Evolutionary conservation across 1,284 basidiomycete species (phyloP).

Genomic region (Athelia sp.): DNA sequence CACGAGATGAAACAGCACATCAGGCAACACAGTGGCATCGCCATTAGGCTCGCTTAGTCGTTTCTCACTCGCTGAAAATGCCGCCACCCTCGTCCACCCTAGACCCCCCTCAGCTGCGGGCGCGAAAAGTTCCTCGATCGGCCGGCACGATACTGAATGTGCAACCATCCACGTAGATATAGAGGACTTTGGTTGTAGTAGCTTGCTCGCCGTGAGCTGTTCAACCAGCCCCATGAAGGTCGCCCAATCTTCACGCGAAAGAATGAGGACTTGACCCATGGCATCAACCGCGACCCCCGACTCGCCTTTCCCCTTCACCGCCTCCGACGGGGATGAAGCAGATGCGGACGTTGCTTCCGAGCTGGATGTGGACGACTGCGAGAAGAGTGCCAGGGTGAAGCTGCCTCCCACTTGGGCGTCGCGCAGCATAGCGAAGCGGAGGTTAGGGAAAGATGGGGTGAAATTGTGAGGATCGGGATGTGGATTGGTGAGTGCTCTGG

Average conservation of each 20-base stretch:
- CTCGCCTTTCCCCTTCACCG: constrained; percentile 14
- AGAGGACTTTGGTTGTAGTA: constrained; percentile 40
- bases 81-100: too few species aligned
- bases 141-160: too few species aligned
- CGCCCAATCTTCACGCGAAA: constrained; percentile 28
- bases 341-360: too few species aligned
- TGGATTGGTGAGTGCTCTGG: constrained; percentile 19
- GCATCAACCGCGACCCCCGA: constrained; percentile 34
- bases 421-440: constrained; percentile 32
- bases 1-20: constrained; percentile 31
- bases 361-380: too few species aligned
- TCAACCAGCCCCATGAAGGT: constrained; percentile 28
- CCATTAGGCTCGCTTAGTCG: constrained; percentile 30
- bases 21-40: constrained; percentile 29
- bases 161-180: constrained; percentile 2
- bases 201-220: constrained; percentile 25
- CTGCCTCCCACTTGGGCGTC: constrained; percentile 34
- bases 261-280: constrained; percentile 28
- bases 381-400: constrained; percentile 40
- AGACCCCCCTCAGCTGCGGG: too few species aligned
- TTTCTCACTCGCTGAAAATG: constrained; percentile 9
- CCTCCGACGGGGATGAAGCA: too few species aligned
- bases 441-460: constrained; percentile 24
- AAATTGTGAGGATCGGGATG: constrained; percentile 27
- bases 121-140: too few species aligned